These are phyloP conservation scores for Aristolochia californica DNA, from an alignment of 164 flowering plant species.

Conservation along the genomic window DNA sequence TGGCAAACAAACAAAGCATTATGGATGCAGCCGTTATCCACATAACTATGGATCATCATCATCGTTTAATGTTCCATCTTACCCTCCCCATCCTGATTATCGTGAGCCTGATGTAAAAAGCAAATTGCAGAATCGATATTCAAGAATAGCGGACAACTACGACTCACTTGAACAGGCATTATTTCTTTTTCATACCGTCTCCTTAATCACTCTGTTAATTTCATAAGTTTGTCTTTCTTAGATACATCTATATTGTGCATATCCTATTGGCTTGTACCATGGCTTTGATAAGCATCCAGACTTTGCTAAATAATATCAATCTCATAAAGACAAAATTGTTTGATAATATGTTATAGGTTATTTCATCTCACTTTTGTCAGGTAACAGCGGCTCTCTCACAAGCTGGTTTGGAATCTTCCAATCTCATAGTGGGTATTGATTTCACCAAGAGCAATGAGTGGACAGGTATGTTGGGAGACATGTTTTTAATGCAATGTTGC, in stretches of 20 bases:
- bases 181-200: not conserved
- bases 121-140: slow-evolving; percentile 30
- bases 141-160: slow-evolving; percentile 55
- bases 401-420: slow-evolving; percentile 14
- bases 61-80: not conserved
- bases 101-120: slow-evolving; percentile 1
- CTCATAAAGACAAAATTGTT: not conserved
- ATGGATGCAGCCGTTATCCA: slow-evolving; percentile 1
- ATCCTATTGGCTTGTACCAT: not conserved
- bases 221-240: not conserved
- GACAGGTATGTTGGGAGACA: slow-evolving; percentile 8
- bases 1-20: slow-evolving; percentile 3
- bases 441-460: slow-evolving; percentile 16
- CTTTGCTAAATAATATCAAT: no score
- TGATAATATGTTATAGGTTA: not conserved
- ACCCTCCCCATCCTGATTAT: slow-evolving; percentile 3
- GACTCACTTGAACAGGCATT: slow-evolving; percentile 45
- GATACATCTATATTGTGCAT: not conserved
- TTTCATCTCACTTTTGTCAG: not conserved
- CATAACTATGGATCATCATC: not conserved
- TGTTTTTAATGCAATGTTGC: not conserved
- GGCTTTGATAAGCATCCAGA: no score
- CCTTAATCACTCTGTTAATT: not conserved
- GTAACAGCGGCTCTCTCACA: slow-evolving; percentile 9
- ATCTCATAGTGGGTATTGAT: slow-evolving; percentile 14